Evolutionary conservation across 768 basidiomycete genomes (phyloP).

Genomic region (Boletus sensibilis): DNA sequence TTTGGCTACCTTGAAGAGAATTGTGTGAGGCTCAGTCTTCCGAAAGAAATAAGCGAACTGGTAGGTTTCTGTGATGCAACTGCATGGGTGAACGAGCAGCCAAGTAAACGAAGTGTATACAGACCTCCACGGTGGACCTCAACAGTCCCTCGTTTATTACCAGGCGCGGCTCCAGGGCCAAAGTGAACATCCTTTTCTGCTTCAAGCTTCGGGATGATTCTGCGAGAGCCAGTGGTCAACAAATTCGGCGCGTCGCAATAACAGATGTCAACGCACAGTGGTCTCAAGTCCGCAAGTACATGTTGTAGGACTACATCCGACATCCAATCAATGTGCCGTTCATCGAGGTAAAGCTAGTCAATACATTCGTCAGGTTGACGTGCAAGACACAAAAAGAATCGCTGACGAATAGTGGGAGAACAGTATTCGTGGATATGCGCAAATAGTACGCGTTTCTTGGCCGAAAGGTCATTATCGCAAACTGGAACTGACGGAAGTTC

Average conservation of each 20-base stretch:
- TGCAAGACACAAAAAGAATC: background rate
- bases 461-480: conserved; percentile 54
- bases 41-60: conserved; percentile 92
- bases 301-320: conserved; percentile 75
- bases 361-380: conserved; percentile 7
- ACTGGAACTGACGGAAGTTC: background rate
- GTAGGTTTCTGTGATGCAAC: conserved; percentile 59
- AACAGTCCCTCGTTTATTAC: conserved; percentile 65
- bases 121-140: conserved; percentile 85
- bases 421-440: conserved; percentile 67
- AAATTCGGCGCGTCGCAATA: background rate
- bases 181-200: conserved; percentile 51
- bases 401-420: conserved; percentile 79
- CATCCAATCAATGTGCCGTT: conserved; percentile 90
- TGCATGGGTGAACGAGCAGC: conserved; percentile 5
- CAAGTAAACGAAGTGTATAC: background rate
- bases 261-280: conserved; percentile 45
- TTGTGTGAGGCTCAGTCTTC: conserved; percentile 76
- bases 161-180: conserved; percentile 38
- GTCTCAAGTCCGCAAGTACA: conserved; percentile 76
- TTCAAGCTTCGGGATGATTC: conserved; percentile 65
- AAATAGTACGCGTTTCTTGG: conserved; percentile 81
- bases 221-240: conserved; percentile 28
- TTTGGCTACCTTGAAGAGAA: conserved; percentile 71
- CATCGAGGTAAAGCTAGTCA: conserved; percentile 78